phyloP scores from a whole-genome alignment of 371 early-diverging fungal species.

The Mucor irregularis region DNA sequence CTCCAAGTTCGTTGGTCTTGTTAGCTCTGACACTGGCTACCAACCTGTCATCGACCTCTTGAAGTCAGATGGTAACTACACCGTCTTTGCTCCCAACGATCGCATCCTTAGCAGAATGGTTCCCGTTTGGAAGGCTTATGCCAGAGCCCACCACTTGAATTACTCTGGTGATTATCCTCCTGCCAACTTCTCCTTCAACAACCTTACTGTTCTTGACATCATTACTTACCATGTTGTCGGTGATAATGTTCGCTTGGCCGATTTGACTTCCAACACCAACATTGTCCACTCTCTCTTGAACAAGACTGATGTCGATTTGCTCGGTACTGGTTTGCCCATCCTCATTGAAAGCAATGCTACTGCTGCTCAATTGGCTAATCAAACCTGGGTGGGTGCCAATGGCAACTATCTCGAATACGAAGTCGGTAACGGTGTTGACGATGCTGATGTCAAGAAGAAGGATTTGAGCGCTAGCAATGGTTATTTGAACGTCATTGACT shows the following conservation, averaged over 20 bases:
- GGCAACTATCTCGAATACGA: slow-evolving; percentile 10
- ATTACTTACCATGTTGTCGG: slow-evolving; percentile 37
- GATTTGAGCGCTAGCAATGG: slow-evolving; percentile 45
- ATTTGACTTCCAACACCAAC: slow-evolving; percentile 6
- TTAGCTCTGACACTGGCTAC: slow-evolving; percentile 32
- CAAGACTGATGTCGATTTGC: slow-evolving; percentile 19
- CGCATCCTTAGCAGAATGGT: not conserved
- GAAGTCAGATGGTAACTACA: slow-evolving; percentile 27
- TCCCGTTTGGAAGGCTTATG: not conserved
- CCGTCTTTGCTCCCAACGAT: slow-evolving; percentile 39
- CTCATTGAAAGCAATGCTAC: slow-evolving; percentile 26
- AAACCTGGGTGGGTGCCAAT: slow-evolving; percentile 10
- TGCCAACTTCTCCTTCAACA: slow-evolving; percentile 14
- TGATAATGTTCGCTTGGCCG: slow-evolving; percentile 19
- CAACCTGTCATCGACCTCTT: slow-evolving; percentile 29
- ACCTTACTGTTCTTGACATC: slow-evolving; percentile 27
- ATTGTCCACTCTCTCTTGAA: slow-evolving; percentile 28
- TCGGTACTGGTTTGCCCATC: slow-evolving; percentile 28
- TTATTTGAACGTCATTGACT: slow-evolving; percentile 35
- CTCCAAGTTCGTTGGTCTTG: slow-evolving; percentile 24
- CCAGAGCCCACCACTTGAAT: not conserved
- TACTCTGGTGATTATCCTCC: slow-evolving; percentile 11
- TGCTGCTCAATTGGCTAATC: slow-evolving; percentile 8
- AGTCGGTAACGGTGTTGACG: slow-evolving; percentile 30
- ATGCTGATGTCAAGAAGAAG: slow-evolving; percentile 18